Base-by-base conservation (phyloP, 495 filamentous ascomycete genomes). In the Xylaria longipes region DNA sequence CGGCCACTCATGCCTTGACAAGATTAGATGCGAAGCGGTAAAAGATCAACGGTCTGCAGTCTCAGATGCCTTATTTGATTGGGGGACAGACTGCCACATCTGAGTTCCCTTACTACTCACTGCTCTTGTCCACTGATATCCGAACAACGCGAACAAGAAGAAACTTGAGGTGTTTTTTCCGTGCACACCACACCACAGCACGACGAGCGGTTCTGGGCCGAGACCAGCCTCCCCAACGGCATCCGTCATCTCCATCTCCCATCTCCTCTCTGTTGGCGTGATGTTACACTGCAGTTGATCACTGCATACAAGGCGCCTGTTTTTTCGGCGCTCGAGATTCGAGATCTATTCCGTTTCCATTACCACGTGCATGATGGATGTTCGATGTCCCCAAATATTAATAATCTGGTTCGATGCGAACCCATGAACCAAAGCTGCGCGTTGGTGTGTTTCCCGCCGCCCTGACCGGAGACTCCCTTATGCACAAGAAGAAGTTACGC, bases 261-360 rank as follows among this genome's bases (percentile, higher is more conserved):
- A n/a, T n/a, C 37, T 27, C 35, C 57, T 50, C 33, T 65, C 39
- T 25, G 39, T 29, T 54, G 37, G 45, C 29, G 27, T 64, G 9
- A 22, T 58, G 69, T 71, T 66, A 45, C 69, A 71, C 69, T 9
- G 50, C 69, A 71, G n/a, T 54, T 4, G 60, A 25, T 45, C 33
- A 50, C 56, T 43, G 60, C 48, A 64, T 25, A 64, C 58, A 37
- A 69, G 67, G 27, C 50, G 43, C 41, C 45, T 63, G 22, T 58
- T 8, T 54, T 25, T 60, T 61, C 29, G 58, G 35, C 60, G 61
- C 39, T 20, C 50, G 15, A 54, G n/a, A 46, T 71, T 57, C 62
- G 25, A 62, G 68, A 64, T 60, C 62, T 66, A 66, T 45, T 65
- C 69, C 52, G 41, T 66, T 71, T 71, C 45, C 8, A 58, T n/a